A percentile compares a stretch with the other conserved stretches of the same genome.
phyloP scores from a whole-genome alignment of 2,329 filamentous ascomycete genomes.

The Corynespora cassiicola region DNA sequence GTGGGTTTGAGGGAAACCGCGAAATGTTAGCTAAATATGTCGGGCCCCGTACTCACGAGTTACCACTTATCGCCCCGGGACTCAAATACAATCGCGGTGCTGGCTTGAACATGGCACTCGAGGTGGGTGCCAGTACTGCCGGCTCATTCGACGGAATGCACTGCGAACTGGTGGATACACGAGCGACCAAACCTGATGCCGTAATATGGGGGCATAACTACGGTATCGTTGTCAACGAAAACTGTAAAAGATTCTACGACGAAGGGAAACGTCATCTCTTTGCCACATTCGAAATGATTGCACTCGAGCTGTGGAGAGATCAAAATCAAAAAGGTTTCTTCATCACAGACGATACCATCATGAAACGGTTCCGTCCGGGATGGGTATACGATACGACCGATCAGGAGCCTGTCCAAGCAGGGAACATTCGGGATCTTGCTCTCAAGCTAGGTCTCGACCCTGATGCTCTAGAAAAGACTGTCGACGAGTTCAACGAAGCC shows the following conservation, averaged over 20 bases:
- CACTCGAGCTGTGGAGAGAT: conserved; percentile 48
- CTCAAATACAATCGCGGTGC: conserved; percentile 49
- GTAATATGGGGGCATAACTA: conserved; percentile 52
- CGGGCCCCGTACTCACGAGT: conserved; percentile 45
- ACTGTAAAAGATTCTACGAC: conserved; percentile 49
- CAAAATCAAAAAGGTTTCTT: conserved; percentile 52
- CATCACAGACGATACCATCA: conserved; percentile 49
- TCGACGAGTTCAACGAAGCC: conserved; percentile 49
- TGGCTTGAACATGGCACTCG: conserved; percentile 50
- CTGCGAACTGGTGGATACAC: conserved; percentile 50
- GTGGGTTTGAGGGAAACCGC: conserved; percentile 49
- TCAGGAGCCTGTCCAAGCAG: conserved; percentile 46
- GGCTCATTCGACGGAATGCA: conserved; percentile 52
- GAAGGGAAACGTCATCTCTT: conserved; percentile 50
- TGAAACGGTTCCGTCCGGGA: conserved; percentile 50
- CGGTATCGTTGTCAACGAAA: conserved; percentile 51
- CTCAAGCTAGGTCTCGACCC: conserved; percentile 47
- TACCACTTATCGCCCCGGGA: conserved; percentile 51
- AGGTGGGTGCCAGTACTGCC: conserved; percentile 49
- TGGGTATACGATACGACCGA: conserved; percentile 54
- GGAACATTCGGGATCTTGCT: conserved; percentile 47
- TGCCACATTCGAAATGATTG: conserved; percentile 53
- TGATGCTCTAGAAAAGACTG: conserved; percentile 45
- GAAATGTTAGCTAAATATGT: conserved; percentile 51
- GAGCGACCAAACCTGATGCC: conserved; percentile 50